phyloP scores from a whole-genome alignment of 2,329 filamentous ascomycete species.

The Sporothrix mexicana region DNA sequence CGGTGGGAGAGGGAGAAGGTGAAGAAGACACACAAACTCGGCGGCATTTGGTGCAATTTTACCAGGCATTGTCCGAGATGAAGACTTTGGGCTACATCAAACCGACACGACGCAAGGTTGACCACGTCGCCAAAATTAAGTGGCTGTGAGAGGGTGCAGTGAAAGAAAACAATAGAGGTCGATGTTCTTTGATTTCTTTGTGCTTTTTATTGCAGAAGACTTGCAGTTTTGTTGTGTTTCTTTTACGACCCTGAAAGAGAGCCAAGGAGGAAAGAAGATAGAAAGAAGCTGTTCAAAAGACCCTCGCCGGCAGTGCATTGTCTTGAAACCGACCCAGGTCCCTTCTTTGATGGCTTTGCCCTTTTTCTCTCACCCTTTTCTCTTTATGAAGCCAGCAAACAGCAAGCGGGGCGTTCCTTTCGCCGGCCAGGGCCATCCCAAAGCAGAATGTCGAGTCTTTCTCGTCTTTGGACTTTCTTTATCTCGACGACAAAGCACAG shows the following conservation, averaged over 20 bases:
- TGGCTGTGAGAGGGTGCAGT: constrained; percentile 59
- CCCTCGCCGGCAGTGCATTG: not conserved
- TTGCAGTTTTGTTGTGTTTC: not conserved
- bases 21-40: constrained; percentile 56
- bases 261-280: not conserved
- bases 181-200: not conserved
- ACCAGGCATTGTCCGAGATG: constrained; percentile 82
- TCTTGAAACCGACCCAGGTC: not conserved
- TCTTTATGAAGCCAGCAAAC: not conserved
- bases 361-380: not conserved
- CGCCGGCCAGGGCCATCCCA: not conserved
- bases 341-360: not conserved
- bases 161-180: constrained; percentile 15
- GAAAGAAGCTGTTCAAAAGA: constrained; percentile 12
- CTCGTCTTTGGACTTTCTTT: not conserved
- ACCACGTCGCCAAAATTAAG: constrained; percentile 90
- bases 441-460: not conserved
- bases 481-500: constrained; percentile 16
- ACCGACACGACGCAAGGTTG: constrained; percentile 85
- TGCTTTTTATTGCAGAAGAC: not conserved
- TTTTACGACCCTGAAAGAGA: not conserved
- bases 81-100: constrained; percentile 87
- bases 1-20: constrained; percentile 36
- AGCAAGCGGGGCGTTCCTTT: not conserved
- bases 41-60: constrained; percentile 76